Percentiles rank a stretch among this genome's conserved stretches.
Conservation (phyloP, 805 yeast genomes). For the Sungouiella blattae region DNA sequence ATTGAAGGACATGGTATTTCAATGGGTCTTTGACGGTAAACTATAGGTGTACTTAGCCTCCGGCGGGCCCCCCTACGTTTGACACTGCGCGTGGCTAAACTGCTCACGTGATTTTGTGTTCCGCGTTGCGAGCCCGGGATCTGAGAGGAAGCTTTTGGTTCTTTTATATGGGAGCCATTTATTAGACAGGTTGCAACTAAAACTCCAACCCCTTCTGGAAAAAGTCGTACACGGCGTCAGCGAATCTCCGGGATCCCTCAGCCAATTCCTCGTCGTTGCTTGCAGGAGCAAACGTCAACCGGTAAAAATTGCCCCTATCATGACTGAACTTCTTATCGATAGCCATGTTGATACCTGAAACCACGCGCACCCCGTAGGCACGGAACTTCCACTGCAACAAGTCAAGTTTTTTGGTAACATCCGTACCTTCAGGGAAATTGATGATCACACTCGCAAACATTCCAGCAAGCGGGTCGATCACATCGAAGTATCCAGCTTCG, state of each 20-base stretch:
- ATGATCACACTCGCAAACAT: constrained; percentile 20
- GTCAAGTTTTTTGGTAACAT: constrained; percentile 6
- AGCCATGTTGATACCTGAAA: constrained; percentile 20
- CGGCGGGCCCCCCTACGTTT: no score
- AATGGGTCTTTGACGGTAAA: no score
- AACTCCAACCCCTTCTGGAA: constrained; percentile 12
- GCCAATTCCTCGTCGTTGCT: constrained; percentile 18
- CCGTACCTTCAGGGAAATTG: constrained; percentile 9
- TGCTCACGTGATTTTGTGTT: constrained; percentile 1
- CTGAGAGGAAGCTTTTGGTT: constrained; percentile 1
- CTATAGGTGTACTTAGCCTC: no score
- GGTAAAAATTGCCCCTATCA: constrained; percentile 10
- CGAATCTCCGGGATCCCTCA: constrained; percentile 10
- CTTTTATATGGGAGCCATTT: no score
- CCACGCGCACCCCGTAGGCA: constrained; percentile 11
- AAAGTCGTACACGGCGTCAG: constrained; percentile 11
- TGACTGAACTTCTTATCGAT: constrained; percentile 10
- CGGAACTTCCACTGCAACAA: constrained; percentile 13
- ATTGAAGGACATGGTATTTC: constrained; percentile 43
- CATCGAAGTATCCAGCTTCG: constrained; percentile 16
- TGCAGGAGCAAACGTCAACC: constrained; percentile 25
- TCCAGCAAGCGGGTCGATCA: constrained; percentile 23
- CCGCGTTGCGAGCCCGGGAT: constrained; percentile 1
- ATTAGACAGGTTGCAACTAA: no score
- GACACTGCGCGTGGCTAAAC: no score